Evolutionary conservation across 202 grass and related monocot species (phyloP), one percentile per base, ranked within the genome.

Genomic region (Setaria italica): DNA sequence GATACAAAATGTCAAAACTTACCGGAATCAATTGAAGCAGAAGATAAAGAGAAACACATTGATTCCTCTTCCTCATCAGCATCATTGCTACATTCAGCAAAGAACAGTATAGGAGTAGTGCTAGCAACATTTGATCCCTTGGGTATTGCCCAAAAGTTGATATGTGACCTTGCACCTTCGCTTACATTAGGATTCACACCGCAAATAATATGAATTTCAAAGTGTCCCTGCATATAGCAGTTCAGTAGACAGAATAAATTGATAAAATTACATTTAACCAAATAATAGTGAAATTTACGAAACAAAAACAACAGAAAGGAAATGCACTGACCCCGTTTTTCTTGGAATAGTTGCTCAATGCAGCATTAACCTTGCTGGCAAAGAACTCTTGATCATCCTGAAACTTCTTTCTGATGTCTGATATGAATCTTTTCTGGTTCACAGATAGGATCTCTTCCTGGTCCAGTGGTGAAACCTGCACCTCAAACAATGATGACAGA

Each of bases 141-240:
- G n/a, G 60, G 0, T 84, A 59, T 56, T 67, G 82, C 82, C 82
- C 21, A 76, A 16, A 84, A 67, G 62, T 84, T 84, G 33, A 77
- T 34, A 67, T 67, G 72, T 17, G 12, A 67, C 9, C 30, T 56
- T 53, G 37, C 48, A n/a, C 49, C 12, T 32, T 33, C 6, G 10
- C 21, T 62, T 62, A 62, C 25, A 62, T 62, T 13, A 62, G 59
- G 59, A 62, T 62, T 60, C 57, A 30, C 59, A 62, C 25, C 11
- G 4, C 59, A 62, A 29, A 62, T 62, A 62, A 62, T 4, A 13
- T 29, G 59, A 32, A 62, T 30, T 29, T 62, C 59, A 13, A 30
- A 62, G 25, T 30, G 25, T 13, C 59, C 47, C 47, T 73, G 47
- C n/a, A 73, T 10, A 51, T 51, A 32, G 2, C 5, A 33, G 51